Percentiles rank a stretch among this genome's conserved stretches.
Evolutionary conservation across 2,329 filamentous ascomycete genomes (phyloP).

Genomic region (Thelonectria olida): DNA sequence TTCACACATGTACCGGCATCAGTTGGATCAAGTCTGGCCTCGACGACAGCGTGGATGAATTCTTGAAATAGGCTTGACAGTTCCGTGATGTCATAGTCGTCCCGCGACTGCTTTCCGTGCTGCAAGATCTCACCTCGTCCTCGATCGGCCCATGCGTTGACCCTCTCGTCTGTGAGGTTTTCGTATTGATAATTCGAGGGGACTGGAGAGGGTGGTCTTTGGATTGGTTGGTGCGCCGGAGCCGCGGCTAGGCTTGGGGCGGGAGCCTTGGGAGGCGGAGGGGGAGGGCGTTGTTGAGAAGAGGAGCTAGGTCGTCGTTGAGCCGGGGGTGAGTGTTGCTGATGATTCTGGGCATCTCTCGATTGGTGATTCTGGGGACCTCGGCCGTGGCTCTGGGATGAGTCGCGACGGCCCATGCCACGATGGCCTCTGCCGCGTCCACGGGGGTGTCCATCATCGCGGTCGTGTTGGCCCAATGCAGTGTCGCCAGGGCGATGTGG

Average conservation of each 20-base stretch:
- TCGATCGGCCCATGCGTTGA: conserved; percentile 72
- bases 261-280: conserved; percentile 34
- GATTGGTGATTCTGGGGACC: conserved; percentile 34
- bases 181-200: conserved; percentile 73
- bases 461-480: conserved; percentile 65
- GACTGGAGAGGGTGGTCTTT: conserved; percentile 45
- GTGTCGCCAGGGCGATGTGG: conserved; percentile 70
- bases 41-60: conserved; percentile 78
- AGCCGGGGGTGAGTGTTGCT: conserved; percentile 31
- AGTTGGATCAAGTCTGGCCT: conserved; percentile 70
- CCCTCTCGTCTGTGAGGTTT: conserved; percentile 75
- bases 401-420: conserved; percentile 62
- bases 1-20: conserved; percentile 79
- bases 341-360: conserved; percentile 12
- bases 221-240: conserved; percentile 23
- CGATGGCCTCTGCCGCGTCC: conserved; percentile 59
- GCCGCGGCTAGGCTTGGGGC: not conserved
- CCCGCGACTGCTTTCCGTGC: conserved; percentile 69
- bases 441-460: conserved; percentile 58
- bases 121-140: conserved; percentile 75
- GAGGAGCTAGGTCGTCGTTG: conserved; percentile 34
- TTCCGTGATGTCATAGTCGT: conserved; percentile 73
- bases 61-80: conserved; percentile 85
- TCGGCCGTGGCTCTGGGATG: conserved; percentile 50
- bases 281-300: conserved; percentile 34